Evolutionary conservation across 2,329 filamentous ascomycete genomes (phyloP), one percentile per base, ranked within the genome.

Genomic region (Pestalotiopsis sp.): DNA sequence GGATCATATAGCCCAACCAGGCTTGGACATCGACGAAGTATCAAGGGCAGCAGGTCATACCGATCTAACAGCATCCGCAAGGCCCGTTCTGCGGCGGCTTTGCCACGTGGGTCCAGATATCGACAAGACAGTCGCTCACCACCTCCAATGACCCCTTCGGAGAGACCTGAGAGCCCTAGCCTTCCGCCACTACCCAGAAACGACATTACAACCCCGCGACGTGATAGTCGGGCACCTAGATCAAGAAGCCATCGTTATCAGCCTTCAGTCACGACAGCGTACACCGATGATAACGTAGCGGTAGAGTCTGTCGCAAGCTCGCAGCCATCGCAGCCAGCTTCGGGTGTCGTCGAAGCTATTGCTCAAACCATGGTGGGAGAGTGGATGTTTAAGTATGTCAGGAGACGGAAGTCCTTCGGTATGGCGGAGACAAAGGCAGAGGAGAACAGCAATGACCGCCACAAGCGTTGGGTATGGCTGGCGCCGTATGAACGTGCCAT

Each of bases 311-410:
- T 86, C 67, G 86, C 83, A 57, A 90, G 86, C 73, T 83, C 85
- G 12, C 64, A 65, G 49, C 62, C 94, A 73, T 52, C 45, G 17
- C 86, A 89, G 38, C 91, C 94, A 73, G 89, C 91, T 58, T 92
- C 92, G 0, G 92, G 90, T 59, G 93, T 98, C 14, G 95, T 99
- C 5, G 96, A 98, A 82, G 94, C 96, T 3, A 98, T 99, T 79
- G 95, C 96, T 1, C 95, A 97, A 77, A 97, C 95, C 0, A 99
- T 99, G 96, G 94, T 99, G 38, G 96, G 96, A 49, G 96, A 98
- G 76, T 96, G 93, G 92, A 95, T 97, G 93, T 95, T 91, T 84
- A 97, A 97, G 80, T 96, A 97, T 76, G 92, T 95, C 41, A 88
- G 93, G 65, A 89, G 93, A 78, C 90, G 95, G 72, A 98, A 95